Percentiles rank a stretch among this genome's conserved stretches.
phyloP scores from a whole-genome alignment of 352 stramenopile genomes.

The Globisporangium heterothallicum region DNA sequence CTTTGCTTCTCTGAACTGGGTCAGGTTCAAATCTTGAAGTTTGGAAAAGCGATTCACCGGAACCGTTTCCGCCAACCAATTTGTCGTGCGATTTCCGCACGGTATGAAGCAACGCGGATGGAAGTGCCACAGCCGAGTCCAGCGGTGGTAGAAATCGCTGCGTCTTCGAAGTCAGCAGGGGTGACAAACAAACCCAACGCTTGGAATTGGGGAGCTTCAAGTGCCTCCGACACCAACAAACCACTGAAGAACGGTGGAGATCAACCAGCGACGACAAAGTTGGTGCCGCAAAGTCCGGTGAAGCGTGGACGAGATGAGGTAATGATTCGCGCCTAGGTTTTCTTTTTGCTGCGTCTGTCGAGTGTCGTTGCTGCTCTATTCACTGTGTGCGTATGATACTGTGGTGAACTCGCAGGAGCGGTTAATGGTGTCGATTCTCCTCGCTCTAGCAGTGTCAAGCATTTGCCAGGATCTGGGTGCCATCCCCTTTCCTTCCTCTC shows the following conservation, averaged over 20 bases:
- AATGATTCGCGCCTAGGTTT: too few relatives aligned
- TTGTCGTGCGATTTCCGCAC: conserved; percentile 20
- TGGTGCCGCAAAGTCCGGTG: not conserved
- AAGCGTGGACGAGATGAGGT: conserved; percentile 14
- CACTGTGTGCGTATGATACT: too few relatives aligned
- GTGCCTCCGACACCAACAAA: not conserved
- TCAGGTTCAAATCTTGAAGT: conserved; percentile 36
- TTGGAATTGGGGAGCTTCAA: conserved; percentile 12
- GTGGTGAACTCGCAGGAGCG: conserved; percentile 13
- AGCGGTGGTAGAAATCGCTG: not conserved
- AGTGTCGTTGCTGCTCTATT: not conserved
- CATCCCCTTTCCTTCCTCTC: not conserved
- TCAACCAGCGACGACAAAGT: not conserved
- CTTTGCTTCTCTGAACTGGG: too few relatives aligned
- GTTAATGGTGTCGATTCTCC: conserved; percentile 27
- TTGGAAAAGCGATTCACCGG: conserved; percentile 58
- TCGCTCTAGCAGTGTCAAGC: conserved; percentile 23
- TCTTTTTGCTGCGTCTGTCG: not conserved
- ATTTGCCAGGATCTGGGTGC: conserved; percentile 19
- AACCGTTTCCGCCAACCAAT: conserved; percentile 46
- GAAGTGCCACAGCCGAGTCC: too few relatives aligned
- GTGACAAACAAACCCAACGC: conserved; percentile 5
- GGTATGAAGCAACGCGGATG: conserved; percentile 9
- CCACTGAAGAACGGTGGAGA: not conserved
- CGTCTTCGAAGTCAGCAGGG: too few relatives aligned